Evolutionary conservation across 1,139 yeast genomes (phyloP), one percentile per base, ranked within the genome.

Genomic region (Casaregolazyma lundiana): DNA sequence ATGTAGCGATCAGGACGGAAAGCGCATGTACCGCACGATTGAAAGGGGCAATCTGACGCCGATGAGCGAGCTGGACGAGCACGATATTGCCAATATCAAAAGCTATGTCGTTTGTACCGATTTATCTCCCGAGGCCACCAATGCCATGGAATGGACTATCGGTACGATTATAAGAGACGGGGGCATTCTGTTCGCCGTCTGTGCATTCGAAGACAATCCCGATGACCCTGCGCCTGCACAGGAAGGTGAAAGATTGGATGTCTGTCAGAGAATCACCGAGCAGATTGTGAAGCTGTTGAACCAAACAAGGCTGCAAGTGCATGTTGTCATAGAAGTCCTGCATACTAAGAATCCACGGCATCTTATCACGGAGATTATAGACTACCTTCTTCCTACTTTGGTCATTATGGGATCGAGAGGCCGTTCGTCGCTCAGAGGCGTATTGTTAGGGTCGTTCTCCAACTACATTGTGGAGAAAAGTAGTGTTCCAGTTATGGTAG

Each of bases 321-420:
- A 84, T 65, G 78, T 84, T 39, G 88, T 83, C 21, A 72, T 84
- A 54, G 90, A 84, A 63, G 82, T 84, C 30, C 75, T 84, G 47
- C 92, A 84, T 60, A 95, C 90, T 63, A 90, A 92, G 32, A 86
- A 83, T 52, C 95, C 97, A 6, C 77, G 90, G 55, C 96, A 88
- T 61, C 77, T 88, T 60, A 75, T 90, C 47, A 80, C 84, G 52
- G 96, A 88, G 58, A 73, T 89, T 58, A 84, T 88, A 50, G 90
- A 87, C 61, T 84, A 86, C 56, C 72, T 89, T 50, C 80, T 83
- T 52, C 97, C 97, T 0, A 80, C 87, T 0, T 69, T 89, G 59
- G 92, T 90, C 15, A 80, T 89, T 49, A 86, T 89, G 30, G 94
- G 94, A 0, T 82, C 90, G 13, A 78, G 84, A 57, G 94, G 94